phyloP scores from a whole-genome alignment of 1,284 basidiomycete genomes.

The Papiliotrema terrestris region DNA sequence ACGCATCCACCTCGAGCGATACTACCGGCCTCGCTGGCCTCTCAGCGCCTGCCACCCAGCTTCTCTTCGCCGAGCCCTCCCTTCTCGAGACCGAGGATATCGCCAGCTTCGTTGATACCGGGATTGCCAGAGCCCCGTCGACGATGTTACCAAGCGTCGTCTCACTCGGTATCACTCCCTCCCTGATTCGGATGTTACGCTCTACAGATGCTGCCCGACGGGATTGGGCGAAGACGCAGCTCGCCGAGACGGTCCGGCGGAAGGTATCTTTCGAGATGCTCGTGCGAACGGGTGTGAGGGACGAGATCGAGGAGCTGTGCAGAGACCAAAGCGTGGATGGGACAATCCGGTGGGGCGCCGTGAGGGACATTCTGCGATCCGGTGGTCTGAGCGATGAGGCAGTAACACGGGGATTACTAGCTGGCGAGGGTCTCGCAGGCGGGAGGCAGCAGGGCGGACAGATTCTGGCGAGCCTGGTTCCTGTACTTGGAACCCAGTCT shows the following conservation, averaged over 20 bases:
- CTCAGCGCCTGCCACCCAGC: conserved; percentile 59
- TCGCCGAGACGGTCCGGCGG: conserved; percentile 15
- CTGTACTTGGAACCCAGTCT: conserved; percentile 37
- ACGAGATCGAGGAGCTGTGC: conserved; percentile 27
- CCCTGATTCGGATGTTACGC: conserved; percentile 23
- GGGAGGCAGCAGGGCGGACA: conserved; percentile 8
- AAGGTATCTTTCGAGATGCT: conserved; percentile 31
- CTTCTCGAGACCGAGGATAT: conserved; percentile 59
- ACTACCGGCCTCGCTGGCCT: conserved; percentile 36
- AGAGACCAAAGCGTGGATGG: conserved; percentile 3
- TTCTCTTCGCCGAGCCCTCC: conserved; percentile 63
- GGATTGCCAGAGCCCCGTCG: conserved; percentile 9
- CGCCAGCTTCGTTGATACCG: conserved; percentile 32
- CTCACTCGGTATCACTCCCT: conserved; percentile 23
- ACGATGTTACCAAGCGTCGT: conserved; percentile 10
- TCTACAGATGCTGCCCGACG: conserved; percentile 13
- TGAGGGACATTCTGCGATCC: conserved; percentile 18
- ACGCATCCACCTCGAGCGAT: conserved; percentile 31
- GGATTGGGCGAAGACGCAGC: conserved; percentile 28
- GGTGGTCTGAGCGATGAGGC: conserved; percentile 24
- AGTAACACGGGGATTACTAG: conserved; percentile 31
- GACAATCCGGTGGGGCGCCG: conserved; percentile 14
- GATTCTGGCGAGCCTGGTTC: conserved; percentile 38
- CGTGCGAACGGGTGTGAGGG: conserved; percentile 25
- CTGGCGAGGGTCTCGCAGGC: conserved; percentile 14